Evolutionary conservation across 1,284 basidiomycete genomes (phyloP), one percentile per base, ranked within the genome.

Genomic region (Vanrija humicola): DNA sequence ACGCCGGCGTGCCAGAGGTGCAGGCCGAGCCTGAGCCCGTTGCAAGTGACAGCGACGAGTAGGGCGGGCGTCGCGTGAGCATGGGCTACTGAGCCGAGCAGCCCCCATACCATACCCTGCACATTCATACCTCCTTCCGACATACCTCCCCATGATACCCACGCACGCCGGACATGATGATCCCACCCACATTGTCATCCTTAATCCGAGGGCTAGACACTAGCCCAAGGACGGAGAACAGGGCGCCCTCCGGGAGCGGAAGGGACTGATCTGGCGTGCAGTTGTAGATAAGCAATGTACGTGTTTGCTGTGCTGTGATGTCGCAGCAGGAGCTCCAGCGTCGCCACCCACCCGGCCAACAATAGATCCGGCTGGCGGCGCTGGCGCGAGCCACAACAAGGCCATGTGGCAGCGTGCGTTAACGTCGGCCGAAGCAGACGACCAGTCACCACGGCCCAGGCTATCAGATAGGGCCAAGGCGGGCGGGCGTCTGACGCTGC

Each of bases 161-260:
- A 14, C 12, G 16, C 43, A n/a, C 7, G 4, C 42, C 58, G 50
- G 58, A 60, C 46, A 60, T 56, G 58, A 60, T 60, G 58, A 60
- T 40, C 46, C 29, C 5, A 38, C 58, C 46, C 34, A 34, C 21
- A 9, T 60, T 60, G 58, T 60, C 58, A 60, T 60, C 58, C 58
- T 56, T 60, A 54, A n/a, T 38, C 58, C 45, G 45, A 60, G n/a
- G 23, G 43, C 44, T 16, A 28, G 38, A 12, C 18, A n/a, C n/a
- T 16, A 26, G 42, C 18, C 19, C 19, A 26, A 38, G 38, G 54
- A 26, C 9, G 40, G 58, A 53, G 43, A 53, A 47, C 40, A 25
- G 54, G 51, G 51, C 54, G 53, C 53, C 53, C 53, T 34, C 38
- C 39, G 21, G 14, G 23, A 34, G n/a, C 23, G 44, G 50, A 19